Percentiles rank a stretch among this genome's conserved stretches.
These are phyloP conservation scores for Cicer yamashitae DNA, from an alignment of 306 rosid genomes.

Conservation along the genomic window DNA sequence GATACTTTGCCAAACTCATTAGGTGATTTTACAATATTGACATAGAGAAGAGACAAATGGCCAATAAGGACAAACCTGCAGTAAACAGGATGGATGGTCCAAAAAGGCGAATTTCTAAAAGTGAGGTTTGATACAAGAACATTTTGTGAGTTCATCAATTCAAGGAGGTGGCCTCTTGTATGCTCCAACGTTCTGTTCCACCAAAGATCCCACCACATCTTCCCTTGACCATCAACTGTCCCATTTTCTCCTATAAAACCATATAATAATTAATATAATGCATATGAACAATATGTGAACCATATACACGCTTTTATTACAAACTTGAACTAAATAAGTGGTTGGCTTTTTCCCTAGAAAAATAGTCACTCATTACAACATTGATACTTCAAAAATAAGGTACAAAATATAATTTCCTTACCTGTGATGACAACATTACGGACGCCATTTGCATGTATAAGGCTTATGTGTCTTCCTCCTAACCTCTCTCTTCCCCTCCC, in stretches of 20 bases:
- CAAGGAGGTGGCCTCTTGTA: slow-evolving; percentile 96
- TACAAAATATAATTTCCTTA: slow-evolving; percentile 31
- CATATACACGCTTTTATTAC: neutral
- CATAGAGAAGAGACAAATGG: slow-evolving; percentile 30
- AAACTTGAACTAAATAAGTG: slow-evolving; percentile 7
- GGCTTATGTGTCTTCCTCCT: slow-evolving; percentile 97
- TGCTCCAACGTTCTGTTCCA: slow-evolving; percentile 89
- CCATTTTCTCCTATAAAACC: slow-evolving; percentile 83
- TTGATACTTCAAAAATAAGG: neutral
- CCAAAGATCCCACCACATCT: slow-evolving; percentile 99
- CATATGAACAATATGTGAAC: slow-evolving; percentile 3
- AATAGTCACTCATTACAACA: neutral
- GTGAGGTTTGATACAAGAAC: slow-evolving; percentile 89
- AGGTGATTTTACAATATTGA: neutral
- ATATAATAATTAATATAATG: slow-evolving; percentile 15
- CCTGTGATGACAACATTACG: slow-evolving; percentile 93
- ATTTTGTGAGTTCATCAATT: slow-evolving; percentile 76
- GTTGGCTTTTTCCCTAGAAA: slow-evolving; percentile 17
- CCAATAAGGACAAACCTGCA: slow-evolving; percentile 65
- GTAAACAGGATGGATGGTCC: slow-evolving; percentile 97
- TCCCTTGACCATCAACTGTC: slow-evolving; percentile 89
- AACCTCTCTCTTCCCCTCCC: slow-evolving; percentile 97
- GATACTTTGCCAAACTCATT: neutral
- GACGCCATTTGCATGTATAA: slow-evolving; percentile 86
- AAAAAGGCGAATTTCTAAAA: slow-evolving; percentile 86